phyloP scores from a whole-genome alignment of 192 early-diverging fungal species.

The Spinellus fusiger region DNA sequence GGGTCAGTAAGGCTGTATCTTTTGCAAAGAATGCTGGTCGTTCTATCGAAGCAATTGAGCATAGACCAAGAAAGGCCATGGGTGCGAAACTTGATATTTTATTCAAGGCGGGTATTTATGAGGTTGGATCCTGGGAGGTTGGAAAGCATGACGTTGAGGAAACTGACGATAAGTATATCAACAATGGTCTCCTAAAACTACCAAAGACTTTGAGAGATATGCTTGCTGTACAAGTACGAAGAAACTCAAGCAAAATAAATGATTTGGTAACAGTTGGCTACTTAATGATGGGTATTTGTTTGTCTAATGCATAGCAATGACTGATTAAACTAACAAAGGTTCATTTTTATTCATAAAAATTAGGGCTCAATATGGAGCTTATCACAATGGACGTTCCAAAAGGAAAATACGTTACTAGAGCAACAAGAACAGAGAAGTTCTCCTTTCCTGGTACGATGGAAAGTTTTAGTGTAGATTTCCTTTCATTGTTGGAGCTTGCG shows the following conservation, averaged over 20 bases:
- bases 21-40: not conserved
- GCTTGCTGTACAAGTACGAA: not conserved
- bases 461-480: too few relatives aligned
- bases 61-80: not conserved
- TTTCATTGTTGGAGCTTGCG: too few relatives aligned
- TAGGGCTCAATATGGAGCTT: not conserved
- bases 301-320: too few relatives aligned
- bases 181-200: not conserved
- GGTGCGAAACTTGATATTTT: not conserved
- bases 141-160: not conserved
- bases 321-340: too few relatives aligned
- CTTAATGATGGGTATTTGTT: not conserved
- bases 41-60: not conserved
- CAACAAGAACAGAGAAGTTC: not conserved
- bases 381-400: not conserved
- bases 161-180: not conserved
- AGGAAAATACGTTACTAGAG: not conserved
- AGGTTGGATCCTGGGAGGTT: not conserved
- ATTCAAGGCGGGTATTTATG: not conserved
- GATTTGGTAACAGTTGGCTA: not conserved
- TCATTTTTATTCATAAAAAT: too few relatives aligned
- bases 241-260: not conserved
- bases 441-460: too few relatives aligned
- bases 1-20: not conserved
- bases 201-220: constrained; percentile 4